phyloP scores from a whole-genome alignment of 441 rosid genomes.

The Raphanus hybrid region DNA sequence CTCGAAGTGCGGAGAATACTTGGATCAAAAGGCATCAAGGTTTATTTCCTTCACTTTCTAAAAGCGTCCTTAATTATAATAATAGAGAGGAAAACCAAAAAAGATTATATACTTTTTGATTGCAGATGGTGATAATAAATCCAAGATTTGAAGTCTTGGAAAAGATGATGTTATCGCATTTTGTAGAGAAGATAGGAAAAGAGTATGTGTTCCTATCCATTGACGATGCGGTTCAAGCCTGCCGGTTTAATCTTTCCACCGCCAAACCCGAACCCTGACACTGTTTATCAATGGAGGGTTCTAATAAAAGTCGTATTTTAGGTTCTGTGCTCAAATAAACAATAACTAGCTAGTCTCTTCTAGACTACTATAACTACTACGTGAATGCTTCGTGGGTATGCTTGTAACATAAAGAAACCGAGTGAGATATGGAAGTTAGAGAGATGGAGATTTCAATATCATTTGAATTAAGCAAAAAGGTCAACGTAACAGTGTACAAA shows the following conservation, averaged over 20 bases:
- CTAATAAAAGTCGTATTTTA: background rate
- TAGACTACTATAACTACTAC: background rate
- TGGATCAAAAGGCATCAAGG: constrained; percentile 54
- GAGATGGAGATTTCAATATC: background rate
- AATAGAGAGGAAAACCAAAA: background rate
- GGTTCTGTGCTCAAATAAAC: background rate
- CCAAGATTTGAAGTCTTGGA: constrained; percentile 81
- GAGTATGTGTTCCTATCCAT: constrained; percentile 60
- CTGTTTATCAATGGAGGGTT: constrained; percentile 1
- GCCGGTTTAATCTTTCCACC: constrained; percentile 45
- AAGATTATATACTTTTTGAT: background rate
- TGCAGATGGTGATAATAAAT: constrained; percentile 70
- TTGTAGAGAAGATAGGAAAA: constrained; percentile 63
- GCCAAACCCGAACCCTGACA: constrained; percentile 26
- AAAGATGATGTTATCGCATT: constrained; percentile 70
- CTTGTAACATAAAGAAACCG: constrained; percentile 5
- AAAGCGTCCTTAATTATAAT: too few relatives aligned
- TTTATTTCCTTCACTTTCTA: constrained; percentile 18
- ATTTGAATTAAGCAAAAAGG: background rate
- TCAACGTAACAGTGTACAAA: background rate
- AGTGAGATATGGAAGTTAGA: background rate
- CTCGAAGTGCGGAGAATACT: constrained; percentile 59
- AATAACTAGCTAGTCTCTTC: background rate
- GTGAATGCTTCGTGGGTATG: background rate
- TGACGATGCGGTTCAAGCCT: constrained; percentile 68